These are phyloP conservation scores for Mortierella sp. DNA, from an alignment of 371 early-diverging fungal species.

Conservation along the genomic window DNA sequence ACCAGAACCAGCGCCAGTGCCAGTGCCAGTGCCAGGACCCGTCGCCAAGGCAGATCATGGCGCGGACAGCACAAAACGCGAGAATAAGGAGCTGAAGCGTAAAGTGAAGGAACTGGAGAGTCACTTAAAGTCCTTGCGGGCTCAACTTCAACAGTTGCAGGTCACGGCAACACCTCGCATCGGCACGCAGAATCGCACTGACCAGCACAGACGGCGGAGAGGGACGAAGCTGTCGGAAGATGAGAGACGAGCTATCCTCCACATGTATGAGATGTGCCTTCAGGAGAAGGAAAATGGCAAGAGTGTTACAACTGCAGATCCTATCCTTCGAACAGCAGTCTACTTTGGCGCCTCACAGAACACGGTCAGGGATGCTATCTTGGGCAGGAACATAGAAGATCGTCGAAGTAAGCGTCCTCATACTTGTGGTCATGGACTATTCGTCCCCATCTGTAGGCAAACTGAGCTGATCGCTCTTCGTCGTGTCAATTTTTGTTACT, in stretches of 20 bases:
- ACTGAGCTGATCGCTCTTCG: too few relatives aligned
- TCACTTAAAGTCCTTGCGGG: neutral
- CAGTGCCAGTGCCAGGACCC: too few relatives aligned
- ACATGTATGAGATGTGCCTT: constrained; percentile 5
- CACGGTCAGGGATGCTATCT: constrained; percentile 4
- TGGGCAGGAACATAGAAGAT: constrained; percentile 3
- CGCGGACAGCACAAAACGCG: too few relatives aligned
- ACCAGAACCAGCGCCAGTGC: too few relatives aligned
- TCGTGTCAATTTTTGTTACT: too few relatives aligned
- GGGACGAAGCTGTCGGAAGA: constrained; percentile 1
- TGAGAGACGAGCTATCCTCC: constrained; percentile 4
- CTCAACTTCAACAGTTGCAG: neutral
- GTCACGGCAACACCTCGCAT: neutral
- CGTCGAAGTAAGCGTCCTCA: constrained; percentile 7
- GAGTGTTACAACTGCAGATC: neutral
- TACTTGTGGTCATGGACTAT: too few relatives aligned
- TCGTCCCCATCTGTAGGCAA: too few relatives aligned
- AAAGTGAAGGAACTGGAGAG: neutral
- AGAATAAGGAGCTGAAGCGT: too few relatives aligned
- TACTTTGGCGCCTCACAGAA: neutral
- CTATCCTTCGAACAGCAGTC: neutral
- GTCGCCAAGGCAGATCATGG: too few relatives aligned
- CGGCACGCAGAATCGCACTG: neutral
- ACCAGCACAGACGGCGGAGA: neutral
- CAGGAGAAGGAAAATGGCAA: constrained; percentile 5